Evolutionary conservation across 768 basidiomycete species (phyloP).

Genomic region (Gloeopeniophorella convolvens): DNA sequence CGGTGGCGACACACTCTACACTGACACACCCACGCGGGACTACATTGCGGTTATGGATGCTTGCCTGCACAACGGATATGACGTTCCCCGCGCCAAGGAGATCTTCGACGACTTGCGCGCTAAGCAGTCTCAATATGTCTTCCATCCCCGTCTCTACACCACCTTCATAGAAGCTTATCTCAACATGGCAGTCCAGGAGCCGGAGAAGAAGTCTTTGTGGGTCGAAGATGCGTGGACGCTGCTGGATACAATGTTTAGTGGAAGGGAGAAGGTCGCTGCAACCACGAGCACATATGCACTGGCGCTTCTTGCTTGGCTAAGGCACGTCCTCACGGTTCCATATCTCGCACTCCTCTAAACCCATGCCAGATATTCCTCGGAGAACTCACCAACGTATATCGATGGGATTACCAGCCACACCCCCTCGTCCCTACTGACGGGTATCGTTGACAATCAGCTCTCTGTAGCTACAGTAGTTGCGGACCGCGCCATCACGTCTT

Average conservation of each 20-base stretch:
- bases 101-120: constrained; percentile 62
- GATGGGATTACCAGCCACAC: constrained; percentile 18
- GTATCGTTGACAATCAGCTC: constrained; percentile 43
- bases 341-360: constrained; percentile 16
- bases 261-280: constrained; percentile 41
- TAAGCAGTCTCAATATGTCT: constrained; percentile 38
- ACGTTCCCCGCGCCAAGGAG: constrained; percentile 67
- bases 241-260: constrained; percentile 49
- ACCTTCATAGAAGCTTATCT: constrained; percentile 61
- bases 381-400: constrained; percentile 17
- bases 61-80: constrained; percentile 68
- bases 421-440: constrained; percentile 24
- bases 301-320: constrained; percentile 54
- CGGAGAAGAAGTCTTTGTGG: constrained; percentile 46
- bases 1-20: constrained; percentile 48
- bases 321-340: constrained; percentile 31
- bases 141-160: constrained; percentile 50
- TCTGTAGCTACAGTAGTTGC: constrained; percentile 47
- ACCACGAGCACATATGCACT: constrained; percentile 58
- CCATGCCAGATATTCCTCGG: constrained; percentile 33
- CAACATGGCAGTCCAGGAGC: constrained; percentile 48
- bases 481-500: constrained; percentile 47
- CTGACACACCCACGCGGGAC: constrained; percentile 61
- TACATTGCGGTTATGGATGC: constrained; percentile 75
- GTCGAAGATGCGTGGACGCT: constrained; percentile 54